Conservation (phyloP, 148 eudicot genomes). For the Polygonum maritimum region DNA sequence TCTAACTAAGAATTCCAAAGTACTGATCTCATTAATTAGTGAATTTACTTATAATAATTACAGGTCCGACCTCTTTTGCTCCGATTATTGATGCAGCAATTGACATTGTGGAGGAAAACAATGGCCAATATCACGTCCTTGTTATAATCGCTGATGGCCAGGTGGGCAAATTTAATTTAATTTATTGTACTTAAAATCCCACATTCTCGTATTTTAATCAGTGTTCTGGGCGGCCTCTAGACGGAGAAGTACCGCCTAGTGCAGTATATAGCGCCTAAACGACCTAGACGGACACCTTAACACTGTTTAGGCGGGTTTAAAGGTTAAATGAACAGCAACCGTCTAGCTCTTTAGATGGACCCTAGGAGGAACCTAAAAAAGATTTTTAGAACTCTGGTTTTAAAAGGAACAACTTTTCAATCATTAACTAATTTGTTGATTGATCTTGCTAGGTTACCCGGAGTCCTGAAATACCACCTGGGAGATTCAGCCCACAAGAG, state of each 20-base stretch:
- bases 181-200: background rate
- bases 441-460: slow-evolving; percentile 38
- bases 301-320: too few species aligned
- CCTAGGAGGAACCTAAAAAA: too few species aligned
- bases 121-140: slow-evolving; percentile 69
- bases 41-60: background rate
- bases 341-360: too few species aligned
- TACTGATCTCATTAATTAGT: background rate
- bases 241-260: too few species aligned
- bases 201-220: background rate
- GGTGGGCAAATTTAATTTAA: slow-evolving; percentile 19
- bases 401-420: background rate
- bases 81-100: slow-evolving; percentile 65
- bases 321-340: too few species aligned
- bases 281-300: too few species aligned
- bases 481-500: slow-evolving; percentile 61
- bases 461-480: slow-evolving; percentile 32
- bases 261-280: too few species aligned
- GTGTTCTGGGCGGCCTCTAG: too few species aligned
- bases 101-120: slow-evolving; percentile 54
- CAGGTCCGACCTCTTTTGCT: slow-evolving; percentile 83
- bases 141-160: slow-evolving; percentile 83
- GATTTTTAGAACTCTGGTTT: too few species aligned
- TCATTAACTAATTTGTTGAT: background rate
- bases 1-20: background rate